phyloP scores from a whole-genome alignment of 2,329 filamentous ascomycete genomes.

The Cercospora sp. region DNA sequence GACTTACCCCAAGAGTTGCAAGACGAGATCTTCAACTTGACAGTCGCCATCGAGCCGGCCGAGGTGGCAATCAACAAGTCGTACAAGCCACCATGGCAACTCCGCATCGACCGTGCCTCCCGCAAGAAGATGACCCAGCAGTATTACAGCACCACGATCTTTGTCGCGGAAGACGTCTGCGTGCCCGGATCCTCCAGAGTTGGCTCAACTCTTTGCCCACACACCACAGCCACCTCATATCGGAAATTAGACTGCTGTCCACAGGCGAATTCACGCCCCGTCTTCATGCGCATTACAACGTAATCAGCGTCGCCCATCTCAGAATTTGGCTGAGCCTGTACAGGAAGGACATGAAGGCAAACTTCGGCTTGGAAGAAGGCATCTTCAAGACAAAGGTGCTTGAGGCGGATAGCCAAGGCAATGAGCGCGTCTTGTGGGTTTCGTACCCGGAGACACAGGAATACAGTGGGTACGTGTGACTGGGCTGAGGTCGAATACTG shows the following conservation, averaged over 20 bases:
- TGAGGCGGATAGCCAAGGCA: background rate
- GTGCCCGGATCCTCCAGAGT: background rate
- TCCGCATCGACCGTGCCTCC: background rate
- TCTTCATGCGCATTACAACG: too few relatives aligned
- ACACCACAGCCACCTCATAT: background rate
- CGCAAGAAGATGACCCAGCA: background rate
- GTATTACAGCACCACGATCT: constrained; percentile 1
- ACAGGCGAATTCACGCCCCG: too few relatives aligned
- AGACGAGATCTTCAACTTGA: constrained; percentile 9
- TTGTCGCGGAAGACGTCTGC: background rate
- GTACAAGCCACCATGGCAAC: background rate
- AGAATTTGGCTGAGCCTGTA: background rate
- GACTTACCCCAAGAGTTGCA: constrained; percentile 12
- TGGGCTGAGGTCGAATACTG: too few relatives aligned
- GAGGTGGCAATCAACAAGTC: background rate
- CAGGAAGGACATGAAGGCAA: too few relatives aligned
- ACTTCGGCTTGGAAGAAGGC: background rate
- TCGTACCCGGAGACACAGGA: too few relatives aligned
- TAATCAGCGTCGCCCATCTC: too few relatives aligned
- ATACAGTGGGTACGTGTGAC: too few relatives aligned
- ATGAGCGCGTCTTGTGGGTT: background rate
- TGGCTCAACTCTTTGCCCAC: background rate
- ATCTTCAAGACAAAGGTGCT: background rate
- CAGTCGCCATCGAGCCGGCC: background rate
- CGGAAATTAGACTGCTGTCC: background rate